phyloP scores from a whole-genome alignment of 257 asterid species.

The Solanum pennellii region DNA sequence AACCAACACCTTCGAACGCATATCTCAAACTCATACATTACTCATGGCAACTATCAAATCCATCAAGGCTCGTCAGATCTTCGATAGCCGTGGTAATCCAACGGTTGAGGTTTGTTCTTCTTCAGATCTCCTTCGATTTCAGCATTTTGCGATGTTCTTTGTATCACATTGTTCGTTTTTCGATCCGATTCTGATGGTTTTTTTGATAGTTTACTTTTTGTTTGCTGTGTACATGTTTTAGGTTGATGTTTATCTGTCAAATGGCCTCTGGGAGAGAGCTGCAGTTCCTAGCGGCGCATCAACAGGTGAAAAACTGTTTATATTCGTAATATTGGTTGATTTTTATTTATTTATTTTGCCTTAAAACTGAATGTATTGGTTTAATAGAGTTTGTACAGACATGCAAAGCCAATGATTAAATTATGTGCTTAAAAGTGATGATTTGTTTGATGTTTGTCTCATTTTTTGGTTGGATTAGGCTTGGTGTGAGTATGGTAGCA shows the following conservation, averaged over 20 bases:
- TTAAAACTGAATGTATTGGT: neutral
- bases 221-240: neutral
- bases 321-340: neutral
- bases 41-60: conserved; percentile 52
- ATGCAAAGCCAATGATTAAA: neutral
- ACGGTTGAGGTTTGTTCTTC: conserved; percentile 61
- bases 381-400: neutral
- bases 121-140: neutral
- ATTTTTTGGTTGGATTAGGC: neutral
- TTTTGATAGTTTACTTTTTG: neutral
- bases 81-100: conserved; percentile 89
- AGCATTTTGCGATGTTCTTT: neutral
- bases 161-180: neutral
- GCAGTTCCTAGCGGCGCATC: conserved; percentile 98
- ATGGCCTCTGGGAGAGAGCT: conserved; percentile 57
- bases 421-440: neutral
- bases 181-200: neutral
- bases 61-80: conserved; percentile 77
- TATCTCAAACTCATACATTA: neutral
- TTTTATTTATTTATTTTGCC: neutral
- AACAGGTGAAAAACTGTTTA: conserved; percentile 38
- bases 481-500: neutral
- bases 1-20: neutral
- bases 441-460: neutral
- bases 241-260: conserved; percentile 64